Evolutionary conservation across 768 basidiomycete genomes (phyloP), one percentile per base, ranked within the genome.

Genomic region (Leccinum subtestaceum): DNA sequence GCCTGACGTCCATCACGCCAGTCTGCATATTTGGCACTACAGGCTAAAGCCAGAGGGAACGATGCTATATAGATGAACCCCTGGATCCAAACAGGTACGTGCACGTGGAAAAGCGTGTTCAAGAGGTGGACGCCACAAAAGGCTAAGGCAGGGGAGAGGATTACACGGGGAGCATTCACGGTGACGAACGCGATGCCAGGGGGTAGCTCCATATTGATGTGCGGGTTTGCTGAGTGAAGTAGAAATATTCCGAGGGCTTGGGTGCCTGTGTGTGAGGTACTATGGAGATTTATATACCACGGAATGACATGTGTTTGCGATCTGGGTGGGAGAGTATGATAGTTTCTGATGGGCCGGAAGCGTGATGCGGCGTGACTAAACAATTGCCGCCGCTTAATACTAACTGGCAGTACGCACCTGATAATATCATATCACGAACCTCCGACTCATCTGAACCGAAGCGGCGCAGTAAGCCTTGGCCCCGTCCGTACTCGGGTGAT

Each of bases 101-200:
- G 31, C 9, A 55, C 32, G 12, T 52, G 32, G 48, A 58, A 65
- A 15, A 59, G 23, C 4, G 62, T 25, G 23, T 43, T 21, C 51
- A 52, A 60, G 10, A 71, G 31, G 19, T 51, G 61, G 13, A 61
- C 58, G 25, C 55, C 60, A 29, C 62, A 62, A 50, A 64, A 63
- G 4, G 53, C 53, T 7, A 72, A 11, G 6, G 58, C 57, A 10
- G 67, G 69, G 10, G 63, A 64, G 31, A 65, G 32, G 8, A 59
- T 8, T 5, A 74, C 45, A 13, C 59, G 66, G 5, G 67, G 72
- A 11, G 72, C 61, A n/a, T 69, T 68, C 36, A 59, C 55, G 15
- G 65, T 23, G 49, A 75, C 52, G 51, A 69, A 72, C 15, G 65
- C 58, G 43, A 73, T 63, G 32, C 76, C 74, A 8, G 76, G 76